Evolutionary conservation across 306 rosid genomes (phyloP), one percentile per base, ranked within the genome.

Genomic region (Castanea sativa): DNA sequence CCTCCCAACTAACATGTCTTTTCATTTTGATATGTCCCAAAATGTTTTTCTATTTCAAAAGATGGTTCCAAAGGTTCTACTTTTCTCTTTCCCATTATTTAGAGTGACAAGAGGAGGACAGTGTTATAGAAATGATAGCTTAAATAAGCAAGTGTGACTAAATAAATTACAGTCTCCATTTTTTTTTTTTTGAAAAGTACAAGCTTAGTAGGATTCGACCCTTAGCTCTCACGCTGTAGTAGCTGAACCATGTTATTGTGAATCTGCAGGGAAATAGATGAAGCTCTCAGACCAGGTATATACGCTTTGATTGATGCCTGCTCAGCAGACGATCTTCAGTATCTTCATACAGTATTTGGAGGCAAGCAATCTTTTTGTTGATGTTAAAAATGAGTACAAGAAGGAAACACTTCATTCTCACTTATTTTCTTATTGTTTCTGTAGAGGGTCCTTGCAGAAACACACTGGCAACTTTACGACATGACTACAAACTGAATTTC

Each of bases 381-480:
- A 29, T 79, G 51, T 57, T 71, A n/a, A 69, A 69, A 27, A 41
- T 52, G 73, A n/a, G 33, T 63, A 33, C 59, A 51, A 64, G 55
- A 23, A 79, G 58, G 79, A 78, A 71, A 56, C 38, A 53, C 35
- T 76, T 74, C 43, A 25, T 51, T 35, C 55, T 85, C 76, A 19
- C 71, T 14, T 20, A 76, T 41, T 23, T 60, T 75, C 51, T 55
- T 58, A 61, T 57, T 64, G 53, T 76, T 85, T 74, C 69, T 89
- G 92, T 78, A 95, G 99, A 95, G 91, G 99, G 99, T 86, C 99
- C 99, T 79, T 91, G 97, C 87, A 87, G 99, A 90, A 92, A 79
- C 87, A 89, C 91, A 30, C 67, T 92, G 32, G 92, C 97, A 55
- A 83, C 76, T 69, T 85, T 95, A 74, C 91, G 86, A 74, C 93